Base-by-base conservation (phyloP, 1,284 basidiomycete species). In the Leccinum subrobustum region DNA sequence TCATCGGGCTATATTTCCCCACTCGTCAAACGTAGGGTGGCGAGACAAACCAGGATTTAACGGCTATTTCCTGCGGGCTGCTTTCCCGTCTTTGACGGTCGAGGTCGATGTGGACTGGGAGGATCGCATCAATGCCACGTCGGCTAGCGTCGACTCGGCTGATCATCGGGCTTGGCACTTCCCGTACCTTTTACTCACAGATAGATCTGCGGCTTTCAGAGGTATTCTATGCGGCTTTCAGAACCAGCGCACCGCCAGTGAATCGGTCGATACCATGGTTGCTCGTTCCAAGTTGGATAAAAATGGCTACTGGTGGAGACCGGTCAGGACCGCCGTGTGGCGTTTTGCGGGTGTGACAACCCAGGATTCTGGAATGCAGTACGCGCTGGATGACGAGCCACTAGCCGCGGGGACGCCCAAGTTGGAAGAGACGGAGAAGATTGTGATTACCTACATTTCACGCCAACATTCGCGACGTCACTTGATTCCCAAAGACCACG, bases 401-500 rank as follows among this genome's bases (percentile, higher is more conserved):
- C 39, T 3, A n/a, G 44, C 59, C 74, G 59, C 62, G 63, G 23
- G 54, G 20, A 52, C 31, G 1, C n/a, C 57, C 52, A 60, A 66
- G 33, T 73, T 69, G 57, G 70, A 70, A 56, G 64, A 60, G 42
- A 68, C 79, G 5, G 75, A 79, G 2, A 76, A 77, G 61, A 76
- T 91, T 4, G 81, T 91, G 11, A 83, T 93, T 54, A 91, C 88
- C 12, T 93, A 93, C 68, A 86, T 93, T 66, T 86, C 83, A 59
- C 79, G 91, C 37, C 91, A 93, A 74, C 77, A 77, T 3, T 73
- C 77, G 4, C 69, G 83, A 47, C 74, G 91, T 56, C 81, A 82
- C 65, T 75, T 93, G 63, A 78, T 85, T 3, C 70, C 78, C 4
- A 83, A 83, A 58, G 82, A 88, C 63, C 90, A 93, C 66, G 73